Conservation (phyloP, 257 asterid species). For the Solanum piurae region DNA sequence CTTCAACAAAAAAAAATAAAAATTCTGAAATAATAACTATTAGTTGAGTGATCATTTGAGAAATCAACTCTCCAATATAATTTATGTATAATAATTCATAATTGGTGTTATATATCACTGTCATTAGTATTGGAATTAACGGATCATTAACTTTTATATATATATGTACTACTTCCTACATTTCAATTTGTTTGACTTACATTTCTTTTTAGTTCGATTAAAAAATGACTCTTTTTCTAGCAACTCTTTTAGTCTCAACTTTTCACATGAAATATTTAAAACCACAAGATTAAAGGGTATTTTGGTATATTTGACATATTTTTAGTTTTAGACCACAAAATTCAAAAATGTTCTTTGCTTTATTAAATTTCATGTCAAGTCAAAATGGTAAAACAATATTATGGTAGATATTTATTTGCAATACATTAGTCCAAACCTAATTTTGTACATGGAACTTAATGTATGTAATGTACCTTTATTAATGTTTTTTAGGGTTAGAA, state of each 20-base stretch:
- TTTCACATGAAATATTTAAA: not conserved
- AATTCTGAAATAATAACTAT: not conserved
- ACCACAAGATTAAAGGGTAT: not conserved
- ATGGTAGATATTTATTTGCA: not conserved
- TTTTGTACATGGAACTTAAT: not conserved
- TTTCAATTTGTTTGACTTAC: not conserved
- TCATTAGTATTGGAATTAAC: not conserved
- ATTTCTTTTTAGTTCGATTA: not conserved
- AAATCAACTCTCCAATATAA: not conserved
- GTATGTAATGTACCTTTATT: not conserved
- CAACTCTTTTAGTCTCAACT: not conserved
- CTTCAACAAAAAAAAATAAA: not conserved
- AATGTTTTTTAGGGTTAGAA: constrained; percentile 54
- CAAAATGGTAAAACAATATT: too few species aligned
- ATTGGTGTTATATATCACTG: not conserved
- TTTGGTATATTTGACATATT: not conserved
- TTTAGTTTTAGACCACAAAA: too few species aligned
- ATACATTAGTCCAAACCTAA: not conserved
- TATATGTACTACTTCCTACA: not conserved
- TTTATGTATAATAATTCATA: not conserved
- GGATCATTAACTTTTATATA: too few species aligned
- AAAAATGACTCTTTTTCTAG: not conserved
- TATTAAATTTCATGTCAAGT: too few species aligned
- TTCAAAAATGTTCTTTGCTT: too few species aligned
- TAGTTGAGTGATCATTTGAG: not conserved